Evolutionary conservation across 345 rosid species (phyloP), one percentile per base, ranked within the genome.

Genomic region (Gossypium anomalum): DNA sequence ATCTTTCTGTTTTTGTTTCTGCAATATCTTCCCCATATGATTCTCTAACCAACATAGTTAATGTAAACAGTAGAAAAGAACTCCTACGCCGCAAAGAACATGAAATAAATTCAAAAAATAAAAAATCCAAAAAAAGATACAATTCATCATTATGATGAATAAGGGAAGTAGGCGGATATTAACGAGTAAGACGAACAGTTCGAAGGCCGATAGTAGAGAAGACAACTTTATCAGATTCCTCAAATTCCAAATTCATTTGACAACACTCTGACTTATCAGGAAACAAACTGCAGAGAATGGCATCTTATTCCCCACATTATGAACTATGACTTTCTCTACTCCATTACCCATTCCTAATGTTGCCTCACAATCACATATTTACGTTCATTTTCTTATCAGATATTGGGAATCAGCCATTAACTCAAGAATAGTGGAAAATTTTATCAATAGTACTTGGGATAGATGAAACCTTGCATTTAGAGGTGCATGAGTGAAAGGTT

Each of bases 191-290:
- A 72, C 89, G 98, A 77, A 93, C 82, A 58, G 86, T 85, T 1
- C 81, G 81, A 38, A 92, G 88, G 20, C 98, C 93, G 44, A 93
- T 56, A 41, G 90, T 90, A 0, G 97, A 90, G 82, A 90, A 89
- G 15, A 88, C 70, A 56, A 90, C 98, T 44, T 89, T 86, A 44
- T 86, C 90, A 57, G 82, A 79, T 78, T 93, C 97, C 44, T 91
- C 90, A 70, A 87, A 93, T 83, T 93, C 94, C 71, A 93, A 63
- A 75, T 91, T 81, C 52, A 93, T 34, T 22, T 85, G 94, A 48
- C 85, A 91, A 14, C 86, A 80, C 76, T 91, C 97, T 0, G 69
- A n/a, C 78, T 77, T 71, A 2, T 78, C 82, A 12, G 94, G 94
- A 78, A 83, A 80, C 84, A 93, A 68, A 14, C 86, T 73, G 60